Conservation (phyloP, 176 grass and related monocot species). For the Cymbopogon citratus region DNA sequence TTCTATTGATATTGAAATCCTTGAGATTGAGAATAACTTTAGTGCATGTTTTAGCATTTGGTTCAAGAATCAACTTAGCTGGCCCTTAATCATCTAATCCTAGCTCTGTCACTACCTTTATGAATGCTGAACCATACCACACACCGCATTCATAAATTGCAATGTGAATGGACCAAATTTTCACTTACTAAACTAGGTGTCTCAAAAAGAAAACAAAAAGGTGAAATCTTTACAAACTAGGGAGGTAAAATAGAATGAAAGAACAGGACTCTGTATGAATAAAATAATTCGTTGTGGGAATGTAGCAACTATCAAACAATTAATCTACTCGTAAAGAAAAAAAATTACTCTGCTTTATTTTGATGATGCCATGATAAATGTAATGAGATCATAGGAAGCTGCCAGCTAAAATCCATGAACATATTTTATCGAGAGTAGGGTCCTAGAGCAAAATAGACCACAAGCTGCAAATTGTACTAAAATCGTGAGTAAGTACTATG, state of each 20-base stretch:
- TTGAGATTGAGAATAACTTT: background rate
- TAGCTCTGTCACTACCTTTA: background rate
- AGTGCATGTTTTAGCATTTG: background rate
- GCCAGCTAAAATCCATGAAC: background rate
- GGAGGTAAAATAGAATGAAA: background rate
- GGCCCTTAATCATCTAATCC: background rate
- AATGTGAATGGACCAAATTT: background rate
- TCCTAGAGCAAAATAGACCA: background rate
- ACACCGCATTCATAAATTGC: background rate
- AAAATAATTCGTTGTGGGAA: background rate
- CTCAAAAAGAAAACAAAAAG: background rate
- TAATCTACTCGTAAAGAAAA: background rate
- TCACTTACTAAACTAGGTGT: background rate
- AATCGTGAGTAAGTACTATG: background rate
- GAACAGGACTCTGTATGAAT: background rate
- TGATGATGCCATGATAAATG: background rate
- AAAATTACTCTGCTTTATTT: too few species aligned
- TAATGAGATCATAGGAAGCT: background rate
- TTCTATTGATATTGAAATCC: background rate
- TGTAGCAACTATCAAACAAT: background rate
- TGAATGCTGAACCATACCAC: background rate
- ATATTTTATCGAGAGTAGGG: background rate
- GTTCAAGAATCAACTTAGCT: background rate
- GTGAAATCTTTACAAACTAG: background rate
- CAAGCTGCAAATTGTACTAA: slow-evolving; percentile 11